Percentiles rank a stretch among this genome's conserved stretches.
Evolutionary conservation across 371 early-diverging fungal species (phyloP).

Genomic region (Phascolomyces articulosus): DNA sequence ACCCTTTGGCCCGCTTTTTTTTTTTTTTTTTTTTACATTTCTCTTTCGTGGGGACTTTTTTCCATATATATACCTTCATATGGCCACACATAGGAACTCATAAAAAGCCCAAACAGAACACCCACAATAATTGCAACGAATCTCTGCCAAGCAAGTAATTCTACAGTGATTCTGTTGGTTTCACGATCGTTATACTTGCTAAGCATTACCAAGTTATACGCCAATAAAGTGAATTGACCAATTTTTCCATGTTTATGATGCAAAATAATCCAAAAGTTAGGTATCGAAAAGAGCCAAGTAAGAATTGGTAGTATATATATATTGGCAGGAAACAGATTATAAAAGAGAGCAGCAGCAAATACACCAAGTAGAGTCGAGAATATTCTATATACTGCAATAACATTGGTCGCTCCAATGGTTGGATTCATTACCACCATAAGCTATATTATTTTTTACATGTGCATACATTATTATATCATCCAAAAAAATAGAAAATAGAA

Average conservation of each 20-base stretch:
- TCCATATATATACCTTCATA: slow-evolving; percentile 47
- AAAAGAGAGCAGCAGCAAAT: slow-evolving; percentile 59
- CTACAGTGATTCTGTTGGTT: slow-evolving; percentile 61
- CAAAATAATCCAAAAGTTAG: slow-evolving; percentile 71
- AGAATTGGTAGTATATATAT: slow-evolving; percentile 53
- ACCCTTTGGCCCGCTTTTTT: too few species aligned
- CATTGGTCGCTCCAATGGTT: slow-evolving; percentile 81
- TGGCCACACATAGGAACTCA: slow-evolving; percentile 78
- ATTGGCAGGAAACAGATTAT: slow-evolving; percentile 59
- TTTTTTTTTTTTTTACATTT: not conserved
- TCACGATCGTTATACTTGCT: slow-evolving; percentile 75
- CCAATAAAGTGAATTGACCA: slow-evolving; percentile 76
- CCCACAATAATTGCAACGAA: slow-evolving; percentile 74
- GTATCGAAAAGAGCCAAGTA: slow-evolving; percentile 72
- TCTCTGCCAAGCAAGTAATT: slow-evolving; percentile 63
- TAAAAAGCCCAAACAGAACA: slow-evolving; percentile 69
- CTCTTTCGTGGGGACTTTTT: too few species aligned
- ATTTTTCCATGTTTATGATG: slow-evolving; percentile 76
- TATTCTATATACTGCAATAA: slow-evolving; percentile 74
- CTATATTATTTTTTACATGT: slow-evolving; percentile 15
- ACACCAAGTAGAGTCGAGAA: slow-evolving; percentile 80
- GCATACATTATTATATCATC: too few species aligned
- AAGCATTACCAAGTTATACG: slow-evolving; percentile 78
- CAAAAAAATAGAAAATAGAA: too few species aligned
- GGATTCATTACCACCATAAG: slow-evolving; percentile 84